Percentiles rank a stretch among this genome's conserved stretches.
These are phyloP conservation scores for Pyrus communis DNA, from an alignment of 306 rosid genomes.

Conservation along the genomic window DNA sequence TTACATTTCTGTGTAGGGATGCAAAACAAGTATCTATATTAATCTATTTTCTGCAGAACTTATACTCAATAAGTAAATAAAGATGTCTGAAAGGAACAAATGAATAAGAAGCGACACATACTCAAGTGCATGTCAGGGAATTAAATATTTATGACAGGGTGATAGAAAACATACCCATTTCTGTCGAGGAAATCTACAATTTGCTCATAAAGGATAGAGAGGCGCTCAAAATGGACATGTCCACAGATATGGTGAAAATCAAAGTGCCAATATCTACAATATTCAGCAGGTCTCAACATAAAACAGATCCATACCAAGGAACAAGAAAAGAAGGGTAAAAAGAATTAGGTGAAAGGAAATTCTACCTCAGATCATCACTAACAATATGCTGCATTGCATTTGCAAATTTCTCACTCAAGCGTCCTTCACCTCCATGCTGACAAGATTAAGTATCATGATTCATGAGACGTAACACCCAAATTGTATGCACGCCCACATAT, in stretches of 20 bases:
- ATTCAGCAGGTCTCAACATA: slow-evolving; percentile 13
- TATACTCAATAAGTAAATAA: neutral
- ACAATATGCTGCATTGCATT: slow-evolving; percentile 52
- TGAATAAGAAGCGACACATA: neutral
- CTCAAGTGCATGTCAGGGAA: neutral
- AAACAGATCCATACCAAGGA: neutral
- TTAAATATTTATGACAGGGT: neutral
- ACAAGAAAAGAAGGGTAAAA: neutral
- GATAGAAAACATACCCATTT: slow-evolving; percentile 61
- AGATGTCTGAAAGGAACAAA: neutral
- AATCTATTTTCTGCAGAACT: neutral
- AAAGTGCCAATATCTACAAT: slow-evolving; percentile 84
- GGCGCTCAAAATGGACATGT: slow-evolving; percentile 91
- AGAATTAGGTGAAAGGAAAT: slow-evolving; percentile 30
- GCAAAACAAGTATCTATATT: neutral
- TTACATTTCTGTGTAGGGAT: neutral
- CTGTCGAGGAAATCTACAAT: slow-evolving; percentile 80
- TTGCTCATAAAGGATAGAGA: slow-evolving; percentile 81
- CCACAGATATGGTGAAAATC: slow-evolving; percentile 95
- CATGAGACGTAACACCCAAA: slow-evolving; percentile 14
- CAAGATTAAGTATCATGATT: slow-evolving; percentile 26
- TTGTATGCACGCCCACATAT: neutral
- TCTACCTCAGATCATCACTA: slow-evolving; percentile 85
- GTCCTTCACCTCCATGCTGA: slow-evolving; percentile 98
- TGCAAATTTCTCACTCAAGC: slow-evolving; percentile 63